A percentile compares a stretch with the other conserved stretches of the same genome.
phyloP scores from a whole-genome alignment of 176 grass and related monocot species.

The Juncus inflexus region DNA sequence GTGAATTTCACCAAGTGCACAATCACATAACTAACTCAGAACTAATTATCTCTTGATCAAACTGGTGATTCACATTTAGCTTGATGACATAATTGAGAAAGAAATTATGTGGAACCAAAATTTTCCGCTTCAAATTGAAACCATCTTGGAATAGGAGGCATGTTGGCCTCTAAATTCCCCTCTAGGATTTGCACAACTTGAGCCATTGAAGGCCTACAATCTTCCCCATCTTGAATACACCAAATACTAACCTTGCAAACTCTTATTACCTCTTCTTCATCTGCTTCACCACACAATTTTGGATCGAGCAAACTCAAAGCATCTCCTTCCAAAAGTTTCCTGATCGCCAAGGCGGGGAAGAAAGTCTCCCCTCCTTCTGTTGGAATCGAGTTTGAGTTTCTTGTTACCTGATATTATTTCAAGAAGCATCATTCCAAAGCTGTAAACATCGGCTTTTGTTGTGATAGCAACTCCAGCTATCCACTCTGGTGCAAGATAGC shows the following conservation, averaged over 20 bases:
- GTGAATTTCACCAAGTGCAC: too few relatives aligned
- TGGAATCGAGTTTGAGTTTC: conserved; percentile 5
- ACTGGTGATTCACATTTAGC: neutral
- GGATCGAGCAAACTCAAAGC: conserved; percentile 30
- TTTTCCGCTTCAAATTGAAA: conserved; percentile 30
- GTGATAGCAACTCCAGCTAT: conserved; percentile 30
- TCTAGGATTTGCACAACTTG: conserved; percentile 38
- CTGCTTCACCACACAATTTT: conserved; percentile 12
- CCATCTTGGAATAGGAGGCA: conserved; percentile 37
- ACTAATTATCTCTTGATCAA: too few relatives aligned
- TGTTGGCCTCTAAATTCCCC: conserved; percentile 25
- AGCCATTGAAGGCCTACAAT: conserved; percentile 31
- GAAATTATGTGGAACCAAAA: neutral
- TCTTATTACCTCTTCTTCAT: conserved; percentile 24
- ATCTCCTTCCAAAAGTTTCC: conserved; percentile 20
- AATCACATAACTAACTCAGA: too few relatives aligned
- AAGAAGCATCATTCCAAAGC: conserved; percentile 39
- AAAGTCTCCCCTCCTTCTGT: neutral
- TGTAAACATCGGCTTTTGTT: conserved; percentile 36
- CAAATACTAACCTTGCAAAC: conserved; percentile 46
- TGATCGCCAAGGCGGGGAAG: conserved; percentile 32
- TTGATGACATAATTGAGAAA: conserved; percentile 15
- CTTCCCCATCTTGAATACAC: conserved; percentile 38
- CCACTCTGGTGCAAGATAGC: conserved; percentile 49
- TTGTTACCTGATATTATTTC: conserved; percentile 40